phyloP scores from a whole-genome alignment of 768 basidiomycete genomes.

The Phallus indusiatus region DNA sequence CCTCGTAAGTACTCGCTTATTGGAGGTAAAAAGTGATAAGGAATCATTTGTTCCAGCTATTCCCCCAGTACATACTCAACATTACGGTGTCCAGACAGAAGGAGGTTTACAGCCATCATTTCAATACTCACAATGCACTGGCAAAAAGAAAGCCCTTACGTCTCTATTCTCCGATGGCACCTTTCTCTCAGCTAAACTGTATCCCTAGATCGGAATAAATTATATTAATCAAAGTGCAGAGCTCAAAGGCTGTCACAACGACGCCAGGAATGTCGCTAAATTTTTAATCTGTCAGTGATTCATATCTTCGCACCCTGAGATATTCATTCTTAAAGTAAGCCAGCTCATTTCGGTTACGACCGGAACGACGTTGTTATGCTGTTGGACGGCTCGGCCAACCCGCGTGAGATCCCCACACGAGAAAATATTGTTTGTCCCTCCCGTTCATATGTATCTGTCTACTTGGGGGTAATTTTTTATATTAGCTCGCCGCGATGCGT shows the following conservation, averaged over 20 bases:
- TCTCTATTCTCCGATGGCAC: background rate
- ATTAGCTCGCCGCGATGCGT: constrained; percentile 66
- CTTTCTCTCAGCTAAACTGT: background rate
- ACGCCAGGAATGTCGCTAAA: constrained; percentile 69
- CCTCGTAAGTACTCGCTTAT: background rate
- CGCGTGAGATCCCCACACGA: constrained; percentile 60
- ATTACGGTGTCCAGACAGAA: constrained; percentile 53
- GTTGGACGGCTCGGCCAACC: constrained; percentile 62
- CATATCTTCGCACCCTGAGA: background rate
- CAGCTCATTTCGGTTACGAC: constrained; percentile 57
- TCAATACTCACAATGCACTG: constrained; percentile 84
- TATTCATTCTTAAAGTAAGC: background rate
- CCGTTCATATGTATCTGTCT: background rate
- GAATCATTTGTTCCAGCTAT: background rate
- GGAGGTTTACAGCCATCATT: constrained; percentile 53
- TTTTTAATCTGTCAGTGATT: constrained; percentile 60
- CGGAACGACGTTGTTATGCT: constrained; percentile 78
- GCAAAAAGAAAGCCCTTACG: constrained; percentile 24
- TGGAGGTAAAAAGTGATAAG: background rate
- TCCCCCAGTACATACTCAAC: constrained; percentile 49
- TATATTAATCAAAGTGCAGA: constrained; percentile 62
- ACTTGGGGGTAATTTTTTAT: background rate
- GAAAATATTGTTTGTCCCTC: constrained; percentile 61
- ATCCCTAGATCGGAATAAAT: constrained; percentile 74
- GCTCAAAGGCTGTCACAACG: constrained; percentile 85